Base-by-base conservation (phyloP, 495 filamentous ascomycete genomes). In the Penicillium soppii region DNA sequence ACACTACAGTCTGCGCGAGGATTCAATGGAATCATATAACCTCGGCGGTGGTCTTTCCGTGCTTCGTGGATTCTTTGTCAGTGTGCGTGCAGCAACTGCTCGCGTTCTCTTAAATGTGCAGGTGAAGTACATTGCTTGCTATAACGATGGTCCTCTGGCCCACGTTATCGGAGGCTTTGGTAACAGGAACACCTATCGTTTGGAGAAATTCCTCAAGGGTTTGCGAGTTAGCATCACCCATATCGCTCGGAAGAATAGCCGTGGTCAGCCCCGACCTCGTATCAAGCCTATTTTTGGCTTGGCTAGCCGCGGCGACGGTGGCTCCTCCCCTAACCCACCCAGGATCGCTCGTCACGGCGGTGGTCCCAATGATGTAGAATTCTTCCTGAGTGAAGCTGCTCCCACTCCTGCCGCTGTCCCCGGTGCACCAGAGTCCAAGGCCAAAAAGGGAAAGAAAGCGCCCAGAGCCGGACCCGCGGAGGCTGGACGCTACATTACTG, bases 21-120 rank as follows among this genome's bases (percentile, higher is more conserved):
- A 27, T 4, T 37, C 54, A 0, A 50, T 57, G 2, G 75, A 78
- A 33, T 63, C 49, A 6, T 63, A 52, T 22, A 54, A 61, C 26
- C 64, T 78, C 0, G 63, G 61, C 7, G 62, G 61, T 9, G 77
- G 76, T 6, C 64, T 82, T 0, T 62, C 77, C 1, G 76, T 79
- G 3, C 64, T 86, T 0, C 79, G 86, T 42, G 87, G 87, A 0
- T 89, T 79, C 56, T 87, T 87, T 52, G 73, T 83, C 44, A 88
- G 84, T 65, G 79, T 84, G 13, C 83, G 86, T 19, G 72, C 78
- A 0, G 84, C 82, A 7, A 88, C 87, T 3, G 78, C 80, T 3
- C 77, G 85, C 5, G 56, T 87, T 8, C 68, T 89, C 1, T 63
- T 88, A 4, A 88, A 90, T 45, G 76, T 81, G 3, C 73, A 78